phyloP scores from a whole-genome alignment of 805 yeast genomes.

The Peterozyma xylosa region DNA sequence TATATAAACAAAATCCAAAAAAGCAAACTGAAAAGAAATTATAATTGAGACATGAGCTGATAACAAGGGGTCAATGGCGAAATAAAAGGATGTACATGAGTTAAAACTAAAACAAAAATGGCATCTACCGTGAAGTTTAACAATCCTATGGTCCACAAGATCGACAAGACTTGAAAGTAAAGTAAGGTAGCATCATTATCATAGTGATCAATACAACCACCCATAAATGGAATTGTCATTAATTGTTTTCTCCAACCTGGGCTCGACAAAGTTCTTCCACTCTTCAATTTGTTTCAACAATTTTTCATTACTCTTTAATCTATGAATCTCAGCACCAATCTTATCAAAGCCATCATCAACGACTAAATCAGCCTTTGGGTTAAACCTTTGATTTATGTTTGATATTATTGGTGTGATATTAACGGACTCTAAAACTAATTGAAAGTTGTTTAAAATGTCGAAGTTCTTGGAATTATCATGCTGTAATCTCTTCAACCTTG shows the following conservation, averaged over 20 bases:
- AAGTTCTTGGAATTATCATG: slow-evolving; percentile 2
- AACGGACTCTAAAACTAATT: too few species aligned
- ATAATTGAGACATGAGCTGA: too few species aligned
- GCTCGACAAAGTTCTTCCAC: slow-evolving; percentile 5
- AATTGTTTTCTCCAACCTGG: not conserved
- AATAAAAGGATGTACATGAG: not conserved
- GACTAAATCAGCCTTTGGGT: slow-evolving; percentile 1
- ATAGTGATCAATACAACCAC: slow-evolving; percentile 1
- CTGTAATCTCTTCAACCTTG: slow-evolving; percentile 7
- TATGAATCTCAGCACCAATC: not conserved
- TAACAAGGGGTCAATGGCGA: not conserved
- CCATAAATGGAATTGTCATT: slow-evolving; percentile 5
- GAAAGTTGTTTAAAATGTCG: not conserved
- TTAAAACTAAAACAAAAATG: not conserved
- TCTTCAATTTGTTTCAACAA: slow-evolving; percentile 2
- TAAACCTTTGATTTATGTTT: slow-evolving; percentile 6
- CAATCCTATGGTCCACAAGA: too few species aligned
- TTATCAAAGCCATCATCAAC: slow-evolving; percentile 1
- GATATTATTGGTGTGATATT: too few species aligned
- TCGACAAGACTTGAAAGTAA: too few species aligned
- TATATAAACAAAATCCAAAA: not conserved
- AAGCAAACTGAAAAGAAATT: not conserved
- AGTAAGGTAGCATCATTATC: too few species aligned
- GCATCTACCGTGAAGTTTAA: too few species aligned
- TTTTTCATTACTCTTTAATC: not conserved